These are phyloP conservation scores for Sugiyamaella sp. DNA, from an alignment of 1,139 yeast genomes.

Conservation along the genomic window DNA sequence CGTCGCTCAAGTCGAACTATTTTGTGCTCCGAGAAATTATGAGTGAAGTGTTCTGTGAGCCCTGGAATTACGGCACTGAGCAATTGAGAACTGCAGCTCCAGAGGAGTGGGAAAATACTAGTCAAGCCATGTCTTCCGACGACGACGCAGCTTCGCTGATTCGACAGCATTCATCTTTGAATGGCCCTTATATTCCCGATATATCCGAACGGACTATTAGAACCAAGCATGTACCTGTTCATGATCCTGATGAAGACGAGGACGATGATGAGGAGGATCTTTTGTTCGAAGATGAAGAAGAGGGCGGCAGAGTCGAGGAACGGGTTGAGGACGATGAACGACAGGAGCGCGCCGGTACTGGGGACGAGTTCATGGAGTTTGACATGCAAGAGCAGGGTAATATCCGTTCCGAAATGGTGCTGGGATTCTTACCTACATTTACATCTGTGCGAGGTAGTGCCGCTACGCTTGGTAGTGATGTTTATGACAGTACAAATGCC, in stretches of 20 bases:
- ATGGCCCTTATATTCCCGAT: constrained; percentile 32
- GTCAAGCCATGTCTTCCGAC: neutral
- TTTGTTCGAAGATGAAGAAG: constrained; percentile 23
- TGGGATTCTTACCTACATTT: too few species aligned
- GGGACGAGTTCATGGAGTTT: constrained; percentile 11
- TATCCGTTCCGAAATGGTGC: neutral
- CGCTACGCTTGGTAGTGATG: too few species aligned
- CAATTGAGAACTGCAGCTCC: constrained; percentile 3
- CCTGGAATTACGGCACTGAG: constrained; percentile 52
- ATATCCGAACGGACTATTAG: constrained; percentile 9
- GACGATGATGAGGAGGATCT: constrained; percentile 16
- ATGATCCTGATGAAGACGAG: constrained; percentile 17
- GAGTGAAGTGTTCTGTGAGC: constrained; percentile 54
- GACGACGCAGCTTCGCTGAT: constrained; percentile 23
- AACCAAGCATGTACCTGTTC: constrained; percentile 9
- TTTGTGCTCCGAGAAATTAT: constrained; percentile 54
- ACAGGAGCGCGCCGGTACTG: neutral
- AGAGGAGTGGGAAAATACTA: neutral
- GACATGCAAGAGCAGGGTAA: neutral
- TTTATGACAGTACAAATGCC: too few species aligned
- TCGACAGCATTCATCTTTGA: constrained; percentile 22
- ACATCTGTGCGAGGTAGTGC: too few species aligned
- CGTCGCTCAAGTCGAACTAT: constrained; percentile 57
- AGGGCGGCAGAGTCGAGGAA: constrained; percentile 16
- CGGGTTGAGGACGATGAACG: constrained; percentile 9